phyloP scores from a whole-genome alignment of 2,329 filamentous ascomycete species.

The Clonostachys solani region DNA sequence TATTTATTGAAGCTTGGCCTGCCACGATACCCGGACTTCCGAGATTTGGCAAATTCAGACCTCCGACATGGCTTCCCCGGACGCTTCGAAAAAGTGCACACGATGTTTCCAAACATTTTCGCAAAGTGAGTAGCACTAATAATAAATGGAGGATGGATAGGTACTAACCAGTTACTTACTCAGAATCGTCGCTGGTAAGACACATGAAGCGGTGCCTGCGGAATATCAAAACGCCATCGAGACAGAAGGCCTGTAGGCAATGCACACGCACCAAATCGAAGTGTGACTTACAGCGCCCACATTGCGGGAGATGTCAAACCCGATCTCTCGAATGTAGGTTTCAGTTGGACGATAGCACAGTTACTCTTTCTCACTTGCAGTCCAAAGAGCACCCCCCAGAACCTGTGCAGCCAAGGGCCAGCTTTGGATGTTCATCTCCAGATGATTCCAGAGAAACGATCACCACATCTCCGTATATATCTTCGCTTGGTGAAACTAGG shows the following conservation, averaged over 20 bases:
- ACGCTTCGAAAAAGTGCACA: no score
- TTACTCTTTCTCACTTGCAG: no score
- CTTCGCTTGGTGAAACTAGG: not conserved
- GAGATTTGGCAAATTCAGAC: no score
- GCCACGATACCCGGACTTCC: no score
- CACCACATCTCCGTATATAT: not conserved
- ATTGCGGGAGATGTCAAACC: slow-evolving; percentile 1
- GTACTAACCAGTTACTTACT: no score
- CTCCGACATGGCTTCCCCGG: no score
- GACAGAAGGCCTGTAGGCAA: slow-evolving; percentile 1
- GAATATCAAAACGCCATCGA: not conserved
- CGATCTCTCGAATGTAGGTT: not conserved
- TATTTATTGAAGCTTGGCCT: no score
- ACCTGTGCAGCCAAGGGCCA: not conserved
- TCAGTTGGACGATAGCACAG: not conserved
- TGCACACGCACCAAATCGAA: slow-evolving; percentile 1
- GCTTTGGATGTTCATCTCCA: not conserved
- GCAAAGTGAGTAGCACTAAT: no score
- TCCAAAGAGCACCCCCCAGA: not conserved
- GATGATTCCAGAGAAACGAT: not conserved
- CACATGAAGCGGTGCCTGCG: slow-evolving; percentile 1
- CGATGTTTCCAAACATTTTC: no score
- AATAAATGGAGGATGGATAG: no score
- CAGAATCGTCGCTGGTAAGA: slow-evolving; percentile 2
- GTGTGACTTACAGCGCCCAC: slow-evolving; percentile 1